Conservation (phyloP, 495 filamentous ascomycete genomes). For the Xylona heveae region DNA sequence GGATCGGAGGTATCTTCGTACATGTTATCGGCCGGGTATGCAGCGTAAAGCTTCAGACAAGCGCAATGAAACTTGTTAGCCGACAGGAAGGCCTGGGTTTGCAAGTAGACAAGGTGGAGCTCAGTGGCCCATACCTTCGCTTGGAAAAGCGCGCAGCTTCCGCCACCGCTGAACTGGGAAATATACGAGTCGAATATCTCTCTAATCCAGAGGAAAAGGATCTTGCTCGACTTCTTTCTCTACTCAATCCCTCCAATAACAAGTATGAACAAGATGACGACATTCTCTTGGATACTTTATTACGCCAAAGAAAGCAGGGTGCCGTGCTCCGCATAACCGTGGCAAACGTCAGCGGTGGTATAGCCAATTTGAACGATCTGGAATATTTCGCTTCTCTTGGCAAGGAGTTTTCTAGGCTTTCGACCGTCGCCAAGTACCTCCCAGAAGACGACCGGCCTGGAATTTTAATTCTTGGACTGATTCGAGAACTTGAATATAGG, state of each 20-base stretch:
- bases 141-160: conserved; percentile 26
- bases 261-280: conserved; percentile 86
- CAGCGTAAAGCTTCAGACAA: conserved; percentile 50
- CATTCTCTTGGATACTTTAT: conserved; percentile 78
- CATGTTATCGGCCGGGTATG: conserved; percentile 58
- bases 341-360: conserved; percentile 30
- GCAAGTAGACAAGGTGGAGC: conserved; percentile 49
- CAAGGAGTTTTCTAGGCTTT: conserved; percentile 58
- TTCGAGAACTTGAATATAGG: conserved; percentile 35
- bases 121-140: conserved; percentile 45
- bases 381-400: conserved; percentile 42
- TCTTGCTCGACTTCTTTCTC: conserved; percentile 55
- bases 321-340: conserved; percentile 56
- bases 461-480: conserved; percentile 47
- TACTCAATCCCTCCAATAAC: conserved; percentile 80
- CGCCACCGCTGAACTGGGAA: conserved; percentile 29
- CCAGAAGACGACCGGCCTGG: conserved; percentile 93
- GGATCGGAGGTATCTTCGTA: conserved; percentile 54
- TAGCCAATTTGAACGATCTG: conserved; percentile 38
- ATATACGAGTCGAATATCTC: conserved; percentile 55
- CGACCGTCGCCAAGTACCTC: conserved; percentile 81
- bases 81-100: conserved; percentile 46
- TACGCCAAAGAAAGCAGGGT: conserved; percentile 78
- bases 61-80: conserved; percentile 56
- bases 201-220: conserved; percentile 55